A percentile compares a stretch with the other conserved stretches of the same genome.
These are phyloP conservation scores for Globisporangium iwayamae DNA, from an alignment of 352 stramenopile species.

Conservation along the genomic window DNA sequence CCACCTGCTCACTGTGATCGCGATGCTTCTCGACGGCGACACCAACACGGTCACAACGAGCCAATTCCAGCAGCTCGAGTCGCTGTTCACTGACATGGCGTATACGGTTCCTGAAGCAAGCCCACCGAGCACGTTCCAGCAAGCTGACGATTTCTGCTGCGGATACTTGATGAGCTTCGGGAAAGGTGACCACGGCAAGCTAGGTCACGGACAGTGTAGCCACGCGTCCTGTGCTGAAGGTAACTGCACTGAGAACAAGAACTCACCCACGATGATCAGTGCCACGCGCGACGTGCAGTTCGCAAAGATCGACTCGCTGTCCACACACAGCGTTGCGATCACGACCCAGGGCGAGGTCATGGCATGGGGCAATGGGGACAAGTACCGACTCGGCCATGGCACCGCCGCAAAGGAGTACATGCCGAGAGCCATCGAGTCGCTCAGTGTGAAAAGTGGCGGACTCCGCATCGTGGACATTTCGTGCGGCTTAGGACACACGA, in stretches of 20 bases:
- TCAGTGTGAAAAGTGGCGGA: slow-evolving; percentile 49
- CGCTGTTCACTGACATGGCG: slow-evolving; percentile 42
- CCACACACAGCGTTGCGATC: slow-evolving; percentile 77
- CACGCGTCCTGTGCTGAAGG: slow-evolving; percentile 61
- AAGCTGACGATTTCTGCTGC: slow-evolving; percentile 23
- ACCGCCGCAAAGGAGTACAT: slow-evolving; percentile 71
- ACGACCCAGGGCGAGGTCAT: slow-evolving; percentile 61
- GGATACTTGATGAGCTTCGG: slow-evolving; percentile 82
- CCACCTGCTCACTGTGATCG: slow-evolving; percentile 43
- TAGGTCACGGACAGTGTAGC: slow-evolving; percentile 71
- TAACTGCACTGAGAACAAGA: slow-evolving; percentile 86
- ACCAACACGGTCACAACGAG: slow-evolving; percentile 6
- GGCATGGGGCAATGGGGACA: slow-evolving; percentile 83
- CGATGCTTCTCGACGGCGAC: slow-evolving; percentile 35
- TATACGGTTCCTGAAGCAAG: slow-evolving; percentile 23
- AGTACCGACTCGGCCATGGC: slow-evolving; percentile 75
- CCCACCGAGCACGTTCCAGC: slow-evolving; percentile 14
- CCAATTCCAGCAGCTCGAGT: slow-evolving; percentile 27
- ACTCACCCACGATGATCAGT: slow-evolving; percentile 51
- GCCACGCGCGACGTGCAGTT: slow-evolving; percentile 50
- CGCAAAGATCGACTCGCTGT: slow-evolving; percentile 76
- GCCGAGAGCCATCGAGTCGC: slow-evolving; percentile 53
- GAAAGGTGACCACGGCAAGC: slow-evolving; percentile 81
- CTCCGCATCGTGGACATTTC: slow-evolving; percentile 45
- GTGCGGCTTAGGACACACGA: slow-evolving; percentile 63